Evolutionary conservation across 805 yeast genomes (phyloP).

Genomic region (Zygoascus ofunaensis): DNA sequence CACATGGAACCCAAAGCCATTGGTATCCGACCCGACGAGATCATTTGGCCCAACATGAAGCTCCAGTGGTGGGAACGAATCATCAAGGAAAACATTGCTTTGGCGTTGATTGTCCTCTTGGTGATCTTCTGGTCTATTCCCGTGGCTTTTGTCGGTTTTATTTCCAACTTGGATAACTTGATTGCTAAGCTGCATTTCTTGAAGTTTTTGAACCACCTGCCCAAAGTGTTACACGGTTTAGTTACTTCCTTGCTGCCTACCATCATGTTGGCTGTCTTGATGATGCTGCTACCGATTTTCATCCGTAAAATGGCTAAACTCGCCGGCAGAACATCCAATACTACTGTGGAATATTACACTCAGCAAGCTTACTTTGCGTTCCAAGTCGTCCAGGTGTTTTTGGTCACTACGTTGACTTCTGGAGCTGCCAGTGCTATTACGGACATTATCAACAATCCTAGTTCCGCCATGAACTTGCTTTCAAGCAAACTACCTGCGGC

Average conservation of each 20-base stretch:
- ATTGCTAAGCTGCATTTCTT: constrained; percentile 66
- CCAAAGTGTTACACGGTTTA: constrained; percentile 61
- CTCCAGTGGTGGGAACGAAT: constrained; percentile 49
- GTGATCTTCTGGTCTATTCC: constrained; percentile 94
- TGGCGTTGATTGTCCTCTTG: constrained; percentile 48
- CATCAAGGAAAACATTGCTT: constrained; percentile 48
- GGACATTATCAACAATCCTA: constrained; percentile 61
- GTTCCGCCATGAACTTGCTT: constrained; percentile 61
- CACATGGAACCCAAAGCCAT: constrained; percentile 41
- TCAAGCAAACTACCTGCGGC: constrained; percentile 79
- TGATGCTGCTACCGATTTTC: constrained; percentile 79
- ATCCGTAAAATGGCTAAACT: constrained; percentile 68
- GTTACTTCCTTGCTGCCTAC: constrained; percentile 86
- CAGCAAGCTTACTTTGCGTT: constrained; percentile 87
- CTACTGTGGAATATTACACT: constrained; percentile 68
- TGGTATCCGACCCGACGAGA: constrained; percentile 71
- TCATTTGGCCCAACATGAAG: constrained; percentile 72
- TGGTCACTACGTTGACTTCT: constrained; percentile 76
- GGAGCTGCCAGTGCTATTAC: constrained; percentile 73
- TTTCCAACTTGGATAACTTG: constrained; percentile 75
- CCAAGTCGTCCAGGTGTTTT: constrained; percentile 81
- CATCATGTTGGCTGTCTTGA: constrained; percentile 66
- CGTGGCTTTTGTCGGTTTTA: constrained; percentile 92
- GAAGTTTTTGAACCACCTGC: constrained; percentile 66
- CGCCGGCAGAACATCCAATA: constrained; percentile 62